These are phyloP conservation scores for Solanum piurae DNA, from an alignment of 257 asterid species.

Conservation along the genomic window DNA sequence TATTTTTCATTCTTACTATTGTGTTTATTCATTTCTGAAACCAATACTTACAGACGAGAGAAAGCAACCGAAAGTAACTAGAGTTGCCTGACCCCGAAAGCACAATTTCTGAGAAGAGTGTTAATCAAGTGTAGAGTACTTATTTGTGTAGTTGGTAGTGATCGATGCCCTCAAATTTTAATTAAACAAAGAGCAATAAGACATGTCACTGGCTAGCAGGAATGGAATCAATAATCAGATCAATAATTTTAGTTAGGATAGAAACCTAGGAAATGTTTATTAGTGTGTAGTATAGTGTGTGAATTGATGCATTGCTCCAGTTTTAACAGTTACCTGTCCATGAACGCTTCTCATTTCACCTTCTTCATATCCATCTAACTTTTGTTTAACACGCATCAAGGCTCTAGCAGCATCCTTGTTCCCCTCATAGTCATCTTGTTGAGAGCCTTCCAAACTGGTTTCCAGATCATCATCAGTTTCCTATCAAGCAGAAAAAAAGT, in stretches of 20 bases:
- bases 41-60: background rate
- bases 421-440: constrained; percentile 72
- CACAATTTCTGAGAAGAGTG: background rate
- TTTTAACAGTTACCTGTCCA: constrained; percentile 61
- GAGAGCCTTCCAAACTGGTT: constrained; percentile 60
- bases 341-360: constrained; percentile 93
- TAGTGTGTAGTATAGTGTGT: background rate
- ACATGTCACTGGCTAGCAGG: background rate
- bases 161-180: background rate
- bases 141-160: background rate
- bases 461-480: constrained; percentile 72
- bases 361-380: constrained; percentile 97
- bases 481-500: constrained; percentile 15
- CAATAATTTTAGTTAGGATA: background rate
- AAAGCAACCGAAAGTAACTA: background rate
- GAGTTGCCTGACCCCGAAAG: background rate
- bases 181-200: background rate
- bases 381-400: constrained; percentile 91
- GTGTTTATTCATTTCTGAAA: background rate
- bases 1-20: background rate
- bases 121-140: background rate
- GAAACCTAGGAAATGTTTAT: background rate
- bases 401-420: constrained; percentile 99
- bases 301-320: background rate
- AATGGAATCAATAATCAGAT: background rate